Base-by-base conservation (phyloP, 1,139 yeast genomes). In the Lodderomyces parapsilosis region DNA sequence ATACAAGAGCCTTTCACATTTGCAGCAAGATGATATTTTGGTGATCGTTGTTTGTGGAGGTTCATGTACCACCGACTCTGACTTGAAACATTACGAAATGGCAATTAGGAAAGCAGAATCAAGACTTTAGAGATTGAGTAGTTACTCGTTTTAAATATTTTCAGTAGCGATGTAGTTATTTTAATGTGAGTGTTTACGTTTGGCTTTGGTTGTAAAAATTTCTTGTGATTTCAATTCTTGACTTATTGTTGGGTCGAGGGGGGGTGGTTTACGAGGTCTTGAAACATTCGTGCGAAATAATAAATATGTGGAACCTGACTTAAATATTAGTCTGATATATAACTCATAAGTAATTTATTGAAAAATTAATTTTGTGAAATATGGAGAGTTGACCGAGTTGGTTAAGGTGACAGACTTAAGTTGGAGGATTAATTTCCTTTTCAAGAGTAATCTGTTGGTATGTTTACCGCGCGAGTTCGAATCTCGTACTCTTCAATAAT, bases 41-140 rank as follows among this genome's bases (percentile, higher is more conserved):
- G 74, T 83, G 2, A 62, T 81, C 11, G 72, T 83, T 35, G 86
- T 80, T 0, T 83, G 89, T 57, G 89, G 90, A 3, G 90, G 89
- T 1, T 69, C 78, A 1, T 67, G 79, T 11, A 74, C 79, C 3
- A 50, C 48, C 14, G 48, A 47, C 18, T 30, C 40, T 3, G 63
- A 59, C 41, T 43, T 59, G 24, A 40, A 42, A 14, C 42, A 35
- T 3, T 52, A 40, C 41, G 43, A 49, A 25, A 43, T 37, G 37
- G 35, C 49, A 22, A 38, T 50, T 13, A 45, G 33, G 20, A 49
- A 49, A 37, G 31, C 48, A n/a, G 54, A 52, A 40, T 41, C 39
- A 17, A 52, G 47, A 36, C 47, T 52, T 32, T 52, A 45, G 44
- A 18, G 4, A 30, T 18, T n/a, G 11, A 20, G 8, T 6, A 6